Evolutionary conservation across 179 eudicot genomes (phyloP).

Genomic region (Corrigiola litoralis): DNA sequence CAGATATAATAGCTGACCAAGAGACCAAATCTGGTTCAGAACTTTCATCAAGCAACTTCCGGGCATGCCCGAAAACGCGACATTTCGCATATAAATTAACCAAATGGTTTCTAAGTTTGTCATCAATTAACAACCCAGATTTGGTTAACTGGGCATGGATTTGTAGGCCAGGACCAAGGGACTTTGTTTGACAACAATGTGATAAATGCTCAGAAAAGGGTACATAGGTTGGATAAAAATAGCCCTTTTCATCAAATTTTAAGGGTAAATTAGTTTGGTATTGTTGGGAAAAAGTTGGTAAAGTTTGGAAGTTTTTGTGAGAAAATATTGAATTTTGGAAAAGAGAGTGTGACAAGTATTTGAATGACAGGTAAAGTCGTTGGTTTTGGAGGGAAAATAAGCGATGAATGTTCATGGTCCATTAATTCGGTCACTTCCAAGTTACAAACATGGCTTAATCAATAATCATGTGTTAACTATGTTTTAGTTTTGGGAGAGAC

Average conservation of each 20-base stretch:
- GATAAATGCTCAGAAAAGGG: slow-evolving; percentile 51
- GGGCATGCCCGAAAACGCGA: slow-evolving; percentile 52
- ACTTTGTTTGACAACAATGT: slow-evolving; percentile 42
- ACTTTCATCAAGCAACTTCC: slow-evolving; percentile 69
- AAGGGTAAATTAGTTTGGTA: not conserved
- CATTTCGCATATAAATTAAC: slow-evolving; percentile 68
- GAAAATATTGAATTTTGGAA: slow-evolving; percentile 6
- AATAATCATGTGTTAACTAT: no score
- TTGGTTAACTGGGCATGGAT: slow-evolving; percentile 60
- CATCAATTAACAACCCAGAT: slow-evolving; percentile 40
- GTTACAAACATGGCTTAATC: no score
- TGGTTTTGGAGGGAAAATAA: slow-evolving; percentile 38
- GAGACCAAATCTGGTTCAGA: slow-evolving; percentile 73
- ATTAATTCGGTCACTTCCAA: not conserved
- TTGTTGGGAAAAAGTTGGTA: slow-evolving; percentile 14
- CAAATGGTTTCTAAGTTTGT: slow-evolving; percentile 47
- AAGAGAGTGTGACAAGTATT: slow-evolving; percentile 9
- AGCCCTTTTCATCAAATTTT: slow-evolving; percentile 6
- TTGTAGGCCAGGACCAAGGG: slow-evolving; percentile 50
- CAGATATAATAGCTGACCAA: slow-evolving; percentile 91
- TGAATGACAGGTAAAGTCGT: slow-evolving; percentile 32
- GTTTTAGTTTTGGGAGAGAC: no score
- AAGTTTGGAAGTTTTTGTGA: slow-evolving; percentile 20
- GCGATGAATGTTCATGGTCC: slow-evolving; percentile 37
- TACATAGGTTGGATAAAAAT: slow-evolving; percentile 11